Evolutionary conservation across 2,329 filamentous ascomycete genomes (phyloP), one percentile per base, ranked within the genome.

Genomic region (Aspergillus bombycis): DNA sequence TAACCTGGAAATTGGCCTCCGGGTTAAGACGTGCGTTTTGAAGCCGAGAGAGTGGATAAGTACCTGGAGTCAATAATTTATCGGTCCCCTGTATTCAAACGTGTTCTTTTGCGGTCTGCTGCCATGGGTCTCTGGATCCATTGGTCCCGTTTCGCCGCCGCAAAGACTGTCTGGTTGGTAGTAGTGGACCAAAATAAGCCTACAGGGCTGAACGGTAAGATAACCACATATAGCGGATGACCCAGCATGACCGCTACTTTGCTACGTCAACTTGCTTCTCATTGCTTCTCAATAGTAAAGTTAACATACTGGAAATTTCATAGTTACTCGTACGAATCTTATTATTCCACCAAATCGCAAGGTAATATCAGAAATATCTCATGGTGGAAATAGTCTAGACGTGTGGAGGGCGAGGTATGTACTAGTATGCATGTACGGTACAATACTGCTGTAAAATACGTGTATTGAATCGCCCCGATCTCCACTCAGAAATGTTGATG

Each of bases 101-200:
- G 70, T 72, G 70, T 72, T 72, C 69, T 70, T 67, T 71, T 69
- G 48, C 41, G 55, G 36, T 52, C 53, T 48, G 46, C 28, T 52
- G 45, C 48, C 30, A 52, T 52, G 60, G 59, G 57, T 57, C 63
- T 58, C 36, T 61, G 61, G 64, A 52, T 62, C 62, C 38, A 60
- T 64, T 53, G 38, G 46, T 57, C 53, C 46, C 62, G 30, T 54
- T 54, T 54, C 52, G 52, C 52, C 52, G 32, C 32, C 52, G 32
- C 52, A 38, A 54, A 54, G 52, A 41, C 32, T 38, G 62, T 59
- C 65, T 64, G 61, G 45, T 63, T 19, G 48, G 19, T 34, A 52
- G 48, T 52, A 52, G 48, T 52, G 48, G 48, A 55, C 52, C 32
- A 55, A 55, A 62, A 38, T 53, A 65, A 61, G 57, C 54, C 64